Percentiles rank a stretch among this genome's conserved stretches.
phyloP scores from a whole-genome alignment of 768 basidiomycete genomes.

The Harrya chromipes region DNA sequence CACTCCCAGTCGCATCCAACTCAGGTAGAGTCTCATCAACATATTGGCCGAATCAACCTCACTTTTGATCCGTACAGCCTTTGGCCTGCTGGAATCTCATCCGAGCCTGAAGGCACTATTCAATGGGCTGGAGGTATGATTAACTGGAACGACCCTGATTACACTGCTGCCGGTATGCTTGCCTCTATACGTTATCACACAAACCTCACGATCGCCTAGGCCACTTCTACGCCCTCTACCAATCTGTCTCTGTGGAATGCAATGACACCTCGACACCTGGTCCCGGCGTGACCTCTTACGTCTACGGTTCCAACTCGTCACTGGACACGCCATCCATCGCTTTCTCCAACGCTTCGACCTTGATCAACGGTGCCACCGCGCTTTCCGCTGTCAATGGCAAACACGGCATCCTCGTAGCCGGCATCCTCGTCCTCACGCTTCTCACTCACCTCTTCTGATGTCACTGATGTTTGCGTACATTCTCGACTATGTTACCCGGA shows the following conservation, averaged over 20 bases:
- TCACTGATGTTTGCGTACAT: not conserved
- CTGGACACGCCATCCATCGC: conserved; percentile 49
- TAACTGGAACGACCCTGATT: conserved; percentile 79
- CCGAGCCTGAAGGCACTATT: conserved; percentile 63
- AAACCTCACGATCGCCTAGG: conserved; percentile 34
- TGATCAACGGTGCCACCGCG: conserved; percentile 42
- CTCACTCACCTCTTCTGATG: conserved; percentile 21
- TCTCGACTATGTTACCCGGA: not conserved
- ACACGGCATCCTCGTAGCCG: conserved; percentile 12
- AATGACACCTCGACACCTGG: conserved; percentile 44
- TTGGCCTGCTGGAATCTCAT: conserved; percentile 78
- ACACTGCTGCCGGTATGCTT: conserved; percentile 53
- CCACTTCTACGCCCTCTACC: conserved; percentile 66
- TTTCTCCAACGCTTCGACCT: conserved; percentile 56
- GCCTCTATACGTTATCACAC: not conserved
- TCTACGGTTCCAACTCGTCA: conserved; percentile 57
- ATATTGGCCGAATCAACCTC: conserved; percentile 1
- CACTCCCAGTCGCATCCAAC: conserved; percentile 77
- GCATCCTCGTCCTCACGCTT: conserved; percentile 10
- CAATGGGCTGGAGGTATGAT: conserved; percentile 83
- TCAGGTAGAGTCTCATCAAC: conserved; percentile 49
- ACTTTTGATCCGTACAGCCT: conserved; percentile 36
- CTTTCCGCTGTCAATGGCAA: conserved; percentile 6
- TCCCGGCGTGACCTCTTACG: conserved; percentile 57
- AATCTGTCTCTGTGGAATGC: conserved; percentile 64